Conservation (phyloP, 2,329 filamentous ascomycete genomes). For the Didymella keratinophila region DNA sequence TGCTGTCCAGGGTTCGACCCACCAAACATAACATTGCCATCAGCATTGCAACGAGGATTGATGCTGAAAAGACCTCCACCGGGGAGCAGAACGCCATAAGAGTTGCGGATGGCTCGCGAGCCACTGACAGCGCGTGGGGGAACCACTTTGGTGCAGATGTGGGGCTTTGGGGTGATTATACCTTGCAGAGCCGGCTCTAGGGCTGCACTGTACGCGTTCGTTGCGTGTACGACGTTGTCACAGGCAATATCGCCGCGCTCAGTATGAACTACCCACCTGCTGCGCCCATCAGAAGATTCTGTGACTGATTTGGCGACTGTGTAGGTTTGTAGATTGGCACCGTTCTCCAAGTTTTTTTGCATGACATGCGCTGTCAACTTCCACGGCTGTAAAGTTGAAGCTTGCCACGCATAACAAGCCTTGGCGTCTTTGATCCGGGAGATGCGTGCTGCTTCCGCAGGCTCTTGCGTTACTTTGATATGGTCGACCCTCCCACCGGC, state of each 20-base stretch:
- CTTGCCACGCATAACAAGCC: constrained; percentile 36
- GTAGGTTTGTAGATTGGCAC: constrained; percentile 35
- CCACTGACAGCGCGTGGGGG: constrained; percentile 32
- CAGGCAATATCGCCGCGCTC: constrained; percentile 31
- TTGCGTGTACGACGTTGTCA: constrained; percentile 34
- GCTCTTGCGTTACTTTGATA: constrained; percentile 32
- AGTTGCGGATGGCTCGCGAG: constrained; percentile 37
- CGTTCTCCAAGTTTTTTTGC: constrained; percentile 30
- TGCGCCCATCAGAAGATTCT: neutral
- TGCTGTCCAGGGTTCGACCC: constrained; percentile 45
- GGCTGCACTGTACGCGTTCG: constrained; percentile 39
- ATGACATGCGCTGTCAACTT: constrained; percentile 40
- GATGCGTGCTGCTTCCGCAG: constrained; percentile 24
- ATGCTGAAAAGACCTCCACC: constrained; percentile 44
- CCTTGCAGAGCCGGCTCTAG: constrained; percentile 32
- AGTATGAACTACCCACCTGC: constrained; percentile 32
- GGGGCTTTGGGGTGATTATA: constrained; percentile 40
- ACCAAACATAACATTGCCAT: constrained; percentile 46
- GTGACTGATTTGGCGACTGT: constrained; percentile 28
- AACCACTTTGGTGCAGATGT: constrained; percentile 38
- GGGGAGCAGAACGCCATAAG: constrained; percentile 43
- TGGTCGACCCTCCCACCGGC: constrained; percentile 36
- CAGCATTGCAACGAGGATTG: constrained; percentile 42
- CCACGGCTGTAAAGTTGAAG: constrained; percentile 40
- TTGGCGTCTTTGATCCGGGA: constrained; percentile 33